A percentile compares a stretch with the other conserved stretches of the same genome.
Evolutionary conservation across 306 rosid genomes (phyloP).

Genomic region (Quercus engelmannii): DNA sequence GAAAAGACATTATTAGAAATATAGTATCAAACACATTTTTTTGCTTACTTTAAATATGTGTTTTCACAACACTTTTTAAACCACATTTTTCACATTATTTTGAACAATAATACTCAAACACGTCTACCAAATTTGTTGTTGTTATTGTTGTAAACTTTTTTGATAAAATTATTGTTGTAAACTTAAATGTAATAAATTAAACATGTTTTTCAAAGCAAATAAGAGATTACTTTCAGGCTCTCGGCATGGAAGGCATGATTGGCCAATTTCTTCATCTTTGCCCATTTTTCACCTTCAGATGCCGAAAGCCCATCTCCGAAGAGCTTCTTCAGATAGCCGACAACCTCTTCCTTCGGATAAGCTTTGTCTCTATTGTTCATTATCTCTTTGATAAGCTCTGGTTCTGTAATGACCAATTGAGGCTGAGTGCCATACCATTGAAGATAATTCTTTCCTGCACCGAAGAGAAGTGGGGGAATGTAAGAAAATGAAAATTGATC

Average conservation of each 20-base stretch:
- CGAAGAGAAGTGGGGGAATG: not conserved
- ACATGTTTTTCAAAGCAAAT: too few species aligned
- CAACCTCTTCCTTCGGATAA: not conserved
- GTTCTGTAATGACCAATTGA: conserved; percentile 20
- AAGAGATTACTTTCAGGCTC: conserved; percentile 11
- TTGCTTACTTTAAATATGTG: too few species aligned
- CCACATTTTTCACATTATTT: too few species aligned
- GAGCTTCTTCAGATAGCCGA: not conserved
- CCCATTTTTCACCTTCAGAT: not conserved
- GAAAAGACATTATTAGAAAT: too few species aligned
- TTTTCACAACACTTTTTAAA: too few species aligned
- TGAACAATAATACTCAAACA: too few species aligned
- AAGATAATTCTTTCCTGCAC: conserved; percentile 26
- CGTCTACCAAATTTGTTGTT: too few species aligned
- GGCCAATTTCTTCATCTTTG: not conserved
- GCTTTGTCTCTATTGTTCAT: conserved; percentile 2
- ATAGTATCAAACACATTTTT: too few species aligned
- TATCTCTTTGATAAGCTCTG: conserved; percentile 5
- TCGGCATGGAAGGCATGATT: conserved; percentile 11
- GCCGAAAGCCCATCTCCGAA: conserved; percentile 10
- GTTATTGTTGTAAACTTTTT: too few species aligned
- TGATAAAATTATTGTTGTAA: too few species aligned
- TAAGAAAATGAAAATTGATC: not conserved
- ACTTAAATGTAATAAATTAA: too few species aligned
- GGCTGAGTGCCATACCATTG: conserved; percentile 29